Evolutionary conservation across 305 asterid species (phyloP).

Genomic region (Solanum hybrid): DNA sequence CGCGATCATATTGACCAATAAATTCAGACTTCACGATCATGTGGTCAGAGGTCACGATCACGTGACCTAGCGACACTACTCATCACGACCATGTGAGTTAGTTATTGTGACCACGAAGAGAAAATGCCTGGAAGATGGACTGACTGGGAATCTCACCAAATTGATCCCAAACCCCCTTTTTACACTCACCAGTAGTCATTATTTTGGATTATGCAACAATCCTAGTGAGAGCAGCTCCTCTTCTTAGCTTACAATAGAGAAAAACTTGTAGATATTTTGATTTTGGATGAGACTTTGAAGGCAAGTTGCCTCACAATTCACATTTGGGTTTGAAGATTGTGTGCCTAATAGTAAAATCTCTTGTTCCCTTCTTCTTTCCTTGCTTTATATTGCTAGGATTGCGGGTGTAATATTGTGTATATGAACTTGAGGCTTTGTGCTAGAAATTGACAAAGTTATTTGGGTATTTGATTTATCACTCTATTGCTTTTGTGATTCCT

Average conservation of each 20-base stretch:
- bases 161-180: background rate
- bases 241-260: background rate
- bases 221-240: background rate
- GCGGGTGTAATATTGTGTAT: background rate
- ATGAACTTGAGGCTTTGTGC: background rate
- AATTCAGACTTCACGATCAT: background rate
- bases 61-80: background rate
- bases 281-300: background rate
- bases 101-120: background rate
- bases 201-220: background rate
- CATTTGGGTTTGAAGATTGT: background rate
- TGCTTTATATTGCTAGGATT: background rate
- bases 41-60: background rate
- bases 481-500: background rate
- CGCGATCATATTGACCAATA: too few species aligned
- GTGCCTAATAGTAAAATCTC: background rate
- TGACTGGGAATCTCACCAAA: background rate
- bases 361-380: background rate
- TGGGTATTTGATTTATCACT: background rate
- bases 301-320: background rate
- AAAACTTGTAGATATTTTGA: background rate
- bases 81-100: background rate
- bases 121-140: background rate
- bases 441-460: background rate
- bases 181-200: background rate